Evolutionary conservation across 2,329 filamentous ascomycete genomes (phyloP).

Genomic region (Ceratocystis papillata): DNA sequence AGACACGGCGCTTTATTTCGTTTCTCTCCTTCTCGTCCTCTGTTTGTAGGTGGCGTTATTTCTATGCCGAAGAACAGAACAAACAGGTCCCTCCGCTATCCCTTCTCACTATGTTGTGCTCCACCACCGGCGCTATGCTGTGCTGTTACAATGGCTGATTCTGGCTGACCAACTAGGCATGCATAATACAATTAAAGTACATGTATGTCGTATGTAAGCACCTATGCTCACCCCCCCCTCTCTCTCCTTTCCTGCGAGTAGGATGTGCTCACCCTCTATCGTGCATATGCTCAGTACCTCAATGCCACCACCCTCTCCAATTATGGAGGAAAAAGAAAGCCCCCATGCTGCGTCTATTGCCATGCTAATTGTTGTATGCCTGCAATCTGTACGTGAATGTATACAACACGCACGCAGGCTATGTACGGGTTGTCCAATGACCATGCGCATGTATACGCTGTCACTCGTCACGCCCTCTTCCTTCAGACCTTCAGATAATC

Average conservation of each 20-base stretch:
- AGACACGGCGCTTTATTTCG: not conserved
- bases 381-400: not conserved
- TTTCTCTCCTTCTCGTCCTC: not conserved
- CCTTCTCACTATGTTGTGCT: not conserved
- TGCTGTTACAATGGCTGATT: not conserved
- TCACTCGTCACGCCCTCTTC: not conserved
- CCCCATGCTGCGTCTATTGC: not conserved
- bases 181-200: not conserved
- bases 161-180: not conserved
- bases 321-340: not conserved
- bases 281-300: not conserved
- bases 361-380: not conserved
- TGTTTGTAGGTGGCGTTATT: not conserved
- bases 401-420: not conserved
- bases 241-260: conserved; percentile 7
- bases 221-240: not conserved
- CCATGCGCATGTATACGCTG: not conserved
- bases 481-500: not conserved
- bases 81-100: not conserved
- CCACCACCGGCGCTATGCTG: not conserved
- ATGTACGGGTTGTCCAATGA: no score
- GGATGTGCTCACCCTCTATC: conserved; percentile 12
- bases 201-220: not conserved
- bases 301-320: conserved; percentile 4
- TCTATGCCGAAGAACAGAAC: not conserved